Base-by-base conservation (phyloP, 495 filamentous ascomycete species). In the Alectoria sarmentosa region DNA sequence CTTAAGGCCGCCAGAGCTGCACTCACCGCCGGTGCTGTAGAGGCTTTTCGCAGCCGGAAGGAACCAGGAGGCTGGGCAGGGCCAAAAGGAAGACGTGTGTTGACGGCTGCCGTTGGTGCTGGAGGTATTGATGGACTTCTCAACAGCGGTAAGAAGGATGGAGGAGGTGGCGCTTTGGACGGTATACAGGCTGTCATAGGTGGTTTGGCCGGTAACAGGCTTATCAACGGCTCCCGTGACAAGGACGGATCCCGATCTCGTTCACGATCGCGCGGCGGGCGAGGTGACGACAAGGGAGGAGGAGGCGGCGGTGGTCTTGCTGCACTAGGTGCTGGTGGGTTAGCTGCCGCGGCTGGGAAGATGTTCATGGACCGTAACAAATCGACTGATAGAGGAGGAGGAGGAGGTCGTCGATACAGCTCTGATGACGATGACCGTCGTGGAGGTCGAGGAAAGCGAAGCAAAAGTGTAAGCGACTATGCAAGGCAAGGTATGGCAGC, bases 1-100 rank as follows among this genome's bases (percentile, higher is more conserved):
- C 83, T 89, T 64, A 90, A 96, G 73, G 92, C 91, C 48, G 89
- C 90, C 69, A 89, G 89, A 74, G 91, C 92, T 26, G 93, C 92
- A 10, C 75, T 96, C 46, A 82, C 91, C 44, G 91, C 92, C 60
- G 92, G 91, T 65, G 92, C 90, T 14, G 84, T 90, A 30, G 90
- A 96, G 77, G 92, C 92, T 36, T 95, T 95, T 81, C 85, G 89
- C 42, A 82, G 87, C 44, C 89, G 91, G 72, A 95, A 94, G 69
- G 87, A 91, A 57, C 88, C 89, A 1, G 92, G 92, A 58, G 82
- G 84, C 26, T 95, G 90, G 89, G 86, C 82, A 41, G 92, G 91
- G 55, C 85, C 86, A 38, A 96, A 96, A 74, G 90, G 90, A 63
- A 91, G 89, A 74, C 88, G 91, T 44, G 84, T 96, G 65, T 81